Base-by-base conservation (phyloP, 2,329 filamentous ascomycete genomes). In the Onygenales sp. region DNA sequence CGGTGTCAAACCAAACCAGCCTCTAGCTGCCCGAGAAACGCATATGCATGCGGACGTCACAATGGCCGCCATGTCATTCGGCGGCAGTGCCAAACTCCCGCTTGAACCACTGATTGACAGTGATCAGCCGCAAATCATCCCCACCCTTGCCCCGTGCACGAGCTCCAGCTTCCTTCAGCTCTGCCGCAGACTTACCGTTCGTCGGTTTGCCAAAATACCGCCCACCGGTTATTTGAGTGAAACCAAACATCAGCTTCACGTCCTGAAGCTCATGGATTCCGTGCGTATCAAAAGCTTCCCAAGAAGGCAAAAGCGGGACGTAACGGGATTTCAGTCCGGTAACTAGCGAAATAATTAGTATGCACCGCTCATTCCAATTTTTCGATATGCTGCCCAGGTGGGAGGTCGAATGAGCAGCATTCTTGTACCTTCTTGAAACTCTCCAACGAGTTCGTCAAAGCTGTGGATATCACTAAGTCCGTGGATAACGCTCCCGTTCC, bases 171-270 rank as follows among this genome's bases (percentile, higher is more conserved):
- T 1, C 11, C 36, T 49, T 49, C 47, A 49, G 47, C 47, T 49
- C 35, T 38, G 47, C 35, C 35, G 47, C 47, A 0, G 47, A 39
- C n/a, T 49, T 38, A 14, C 35, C 31, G 7, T 49, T 38, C 11
- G 47, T 39, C 11, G 47, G 35, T 27, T 49, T 13, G 13, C 47
- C 47, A 49, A 49, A 49, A 49, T 49, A 49, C 7, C 47, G 51
- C 5, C 69, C 67, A 1, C 63, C 67, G 1, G 66, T 66, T 17
- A 61, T 44, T 55, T 71, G 68, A 21, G 66, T 66, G 51, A 71
- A 69, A 8, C 64, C 64, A 53, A 70, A 72, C 60, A 71, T 67
- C 44, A 62, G 58, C 55, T 70, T 70, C 52, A 67, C 62, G 7
- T 68, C 69, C 51, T 70, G 66, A n/a, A 69, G 60, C n/a, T 61